Conservation (phyloP, 305 asterid species). For the Nicotiana rustica region DNA sequence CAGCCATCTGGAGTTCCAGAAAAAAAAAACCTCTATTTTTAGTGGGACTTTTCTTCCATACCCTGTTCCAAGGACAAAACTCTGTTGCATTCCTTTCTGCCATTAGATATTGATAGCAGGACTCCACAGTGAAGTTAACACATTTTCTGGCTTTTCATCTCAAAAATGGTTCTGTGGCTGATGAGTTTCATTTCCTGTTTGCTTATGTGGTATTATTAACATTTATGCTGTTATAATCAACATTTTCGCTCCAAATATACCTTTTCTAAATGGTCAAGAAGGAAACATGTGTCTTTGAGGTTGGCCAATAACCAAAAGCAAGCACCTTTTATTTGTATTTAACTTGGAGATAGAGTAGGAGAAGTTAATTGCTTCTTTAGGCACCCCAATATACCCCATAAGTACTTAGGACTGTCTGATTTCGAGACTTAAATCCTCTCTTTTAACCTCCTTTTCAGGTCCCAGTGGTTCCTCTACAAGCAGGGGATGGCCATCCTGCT, state of each 20-base stretch:
- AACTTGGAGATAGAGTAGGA: not conserved
- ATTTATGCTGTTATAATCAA: not conserved
- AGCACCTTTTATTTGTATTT: conserved; percentile 6
- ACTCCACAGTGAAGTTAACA: not conserved
- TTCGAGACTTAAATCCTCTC: conserved; percentile 2
- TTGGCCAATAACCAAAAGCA: conserved; percentile 22
- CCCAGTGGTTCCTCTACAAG: conserved; percentile 61
- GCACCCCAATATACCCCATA: not conserved
- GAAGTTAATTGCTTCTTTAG: not conserved
- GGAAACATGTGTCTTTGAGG: not conserved
- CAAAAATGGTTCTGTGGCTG: not conserved
- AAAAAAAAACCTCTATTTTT: not conserved
- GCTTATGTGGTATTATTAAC: not conserved
- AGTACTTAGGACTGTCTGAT: not conserved
- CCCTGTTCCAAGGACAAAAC: not conserved
- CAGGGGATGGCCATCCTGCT: conserved; percentile 53
- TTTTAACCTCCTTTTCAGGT: conserved; percentile 54
- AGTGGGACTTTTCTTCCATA: not conserved
- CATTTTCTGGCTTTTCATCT: not conserved
- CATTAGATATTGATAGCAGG: not conserved
- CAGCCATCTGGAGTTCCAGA: not conserved
- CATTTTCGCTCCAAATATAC: not conserved
- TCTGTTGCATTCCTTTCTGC: not conserved
- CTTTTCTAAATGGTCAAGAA: not conserved
- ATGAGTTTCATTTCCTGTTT: not conserved